phyloP scores from a whole-genome alignment of 2,329 filamentous ascomycete species.

The Botrytis pseudocinerea region DNA sequence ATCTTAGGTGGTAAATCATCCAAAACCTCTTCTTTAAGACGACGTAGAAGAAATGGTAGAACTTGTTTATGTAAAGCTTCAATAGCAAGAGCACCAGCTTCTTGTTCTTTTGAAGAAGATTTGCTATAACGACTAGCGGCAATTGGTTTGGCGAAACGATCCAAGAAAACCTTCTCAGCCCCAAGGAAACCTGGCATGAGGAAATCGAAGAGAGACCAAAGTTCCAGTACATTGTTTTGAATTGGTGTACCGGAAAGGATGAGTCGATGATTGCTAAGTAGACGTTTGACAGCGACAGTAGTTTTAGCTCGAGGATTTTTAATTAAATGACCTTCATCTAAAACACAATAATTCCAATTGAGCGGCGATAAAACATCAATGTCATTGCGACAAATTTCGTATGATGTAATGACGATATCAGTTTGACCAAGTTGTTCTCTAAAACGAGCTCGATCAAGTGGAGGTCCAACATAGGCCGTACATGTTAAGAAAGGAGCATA shows the following conservation, averaged over 20 bases:
- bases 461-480: slow-evolving; percentile 87
- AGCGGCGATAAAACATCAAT: slow-evolving; percentile 79
- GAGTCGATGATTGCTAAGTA: slow-evolving; percentile 88
- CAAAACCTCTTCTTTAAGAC: slow-evolving; percentile 95
- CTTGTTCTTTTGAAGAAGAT: slow-evolving; percentile 96
- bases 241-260: slow-evolving; percentile 97
- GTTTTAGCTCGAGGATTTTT: slow-evolving; percentile 99
- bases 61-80: slow-evolving; percentile 99
- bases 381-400: slow-evolving; percentile 97
- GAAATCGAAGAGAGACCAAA: slow-evolving; percentile 99
- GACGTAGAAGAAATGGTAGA: slow-evolving; percentile 89
- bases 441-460: slow-evolving; percentile 73
- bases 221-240: slow-evolving; percentile 93
- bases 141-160: slow-evolving; percentile 87
- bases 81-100: slow-evolving; percentile 91
- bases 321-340: slow-evolving; percentile 97
- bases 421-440: slow-evolving; percentile 70
- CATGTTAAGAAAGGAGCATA: slow-evolving; percentile 93
- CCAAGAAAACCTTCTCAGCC: slow-evolving; percentile 90
- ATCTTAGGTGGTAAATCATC: slow-evolving; percentile 98
- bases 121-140: slow-evolving; percentile 93
- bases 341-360: slow-evolving; percentile 95
- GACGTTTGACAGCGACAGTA: slow-evolving; percentile 84
- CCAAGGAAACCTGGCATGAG: slow-evolving; percentile 98
- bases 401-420: slow-evolving; percentile 95